Conservation (phyloP, 768 basidiomycete species). For the Mrakia blollopis region DNA sequence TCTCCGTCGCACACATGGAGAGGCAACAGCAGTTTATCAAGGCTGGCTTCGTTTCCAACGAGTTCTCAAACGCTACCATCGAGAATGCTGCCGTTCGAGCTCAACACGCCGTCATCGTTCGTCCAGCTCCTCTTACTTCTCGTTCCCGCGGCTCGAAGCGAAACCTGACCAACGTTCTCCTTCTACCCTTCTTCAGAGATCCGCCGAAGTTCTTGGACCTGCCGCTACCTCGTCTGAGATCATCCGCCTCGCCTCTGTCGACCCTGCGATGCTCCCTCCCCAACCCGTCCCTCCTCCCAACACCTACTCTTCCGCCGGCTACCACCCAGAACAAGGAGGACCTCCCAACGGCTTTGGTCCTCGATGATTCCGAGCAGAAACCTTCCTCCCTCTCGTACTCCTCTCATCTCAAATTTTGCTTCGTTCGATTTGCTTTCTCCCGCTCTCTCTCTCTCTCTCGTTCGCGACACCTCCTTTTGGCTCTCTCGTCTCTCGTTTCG, state of each 20-base stretch:
- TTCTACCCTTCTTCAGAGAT: background rate
- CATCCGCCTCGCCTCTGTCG: constrained; percentile 8
- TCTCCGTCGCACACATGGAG: constrained; percentile 19
- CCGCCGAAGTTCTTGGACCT: constrained; percentile 21
- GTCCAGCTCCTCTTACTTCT: background rate
- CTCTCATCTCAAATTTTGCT: too few relatives aligned
- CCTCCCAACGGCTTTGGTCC: too few relatives aligned
- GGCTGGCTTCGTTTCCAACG: constrained; percentile 20
- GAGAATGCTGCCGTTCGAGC: constrained; percentile 24
- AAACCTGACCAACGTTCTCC: background rate
- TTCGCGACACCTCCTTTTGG: too few relatives aligned
- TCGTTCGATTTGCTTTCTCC: too few relatives aligned
- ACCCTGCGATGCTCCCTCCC: background rate
- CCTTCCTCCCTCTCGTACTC: too few relatives aligned
- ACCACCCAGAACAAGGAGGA: too few relatives aligned
- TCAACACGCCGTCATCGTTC: constrained; percentile 18
- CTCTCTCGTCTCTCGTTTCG: too few relatives aligned
- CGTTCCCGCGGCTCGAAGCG: background rate
- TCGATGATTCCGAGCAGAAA: too few relatives aligned
- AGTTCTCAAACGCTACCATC: constrained; percentile 22
- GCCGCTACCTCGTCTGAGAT: constrained; percentile 23
- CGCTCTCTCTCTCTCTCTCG: too few relatives aligned
- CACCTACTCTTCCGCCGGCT: background rate
- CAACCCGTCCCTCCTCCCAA: background rate
- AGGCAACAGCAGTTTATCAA: constrained; percentile 19